These are phyloP conservation scores for Penicillium manginii DNA, from an alignment of 495 filamentous ascomycete species.

Conservation along the genomic window DNA sequence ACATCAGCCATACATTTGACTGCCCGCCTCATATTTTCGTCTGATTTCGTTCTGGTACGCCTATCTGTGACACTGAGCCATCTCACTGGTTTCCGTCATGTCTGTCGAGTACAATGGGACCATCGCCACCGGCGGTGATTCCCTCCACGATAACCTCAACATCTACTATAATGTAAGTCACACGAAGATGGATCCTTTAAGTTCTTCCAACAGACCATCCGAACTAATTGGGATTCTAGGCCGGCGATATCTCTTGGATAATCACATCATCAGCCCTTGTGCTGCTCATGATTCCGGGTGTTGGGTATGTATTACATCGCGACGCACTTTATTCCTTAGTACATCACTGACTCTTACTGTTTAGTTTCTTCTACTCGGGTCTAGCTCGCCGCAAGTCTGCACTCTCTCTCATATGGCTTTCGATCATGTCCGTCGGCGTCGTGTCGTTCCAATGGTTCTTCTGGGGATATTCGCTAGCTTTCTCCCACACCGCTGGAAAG, in stretches of 20 bases:
- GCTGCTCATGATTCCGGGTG: slow-evolving; percentile 96
- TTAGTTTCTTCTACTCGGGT: slow-evolving; percentile 95
- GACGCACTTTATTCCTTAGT: background rate
- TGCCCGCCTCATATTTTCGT: background rate
- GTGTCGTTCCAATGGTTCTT: slow-evolving; percentile 99
- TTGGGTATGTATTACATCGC: slow-evolving; percentile 59
- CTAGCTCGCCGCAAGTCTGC: slow-evolving; percentile 96
- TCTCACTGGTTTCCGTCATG: slow-evolving; percentile 30
- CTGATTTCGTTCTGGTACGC: background rate
- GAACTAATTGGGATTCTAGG: slow-evolving; percentile 44
- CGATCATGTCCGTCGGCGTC: slow-evolving; percentile 92
- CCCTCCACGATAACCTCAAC: slow-evolving; percentile 74
- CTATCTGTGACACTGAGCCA: slow-evolving; percentile 9
- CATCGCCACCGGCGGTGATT: slow-evolving; percentile 70
- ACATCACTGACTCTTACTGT: slow-evolving; percentile 7
- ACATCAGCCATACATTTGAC: background rate
- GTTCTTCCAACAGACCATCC: background rate
- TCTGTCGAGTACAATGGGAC: slow-evolving; percentile 67
- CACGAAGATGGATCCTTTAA: background rate
- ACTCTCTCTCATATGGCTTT: slow-evolving; percentile 92
- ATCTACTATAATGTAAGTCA: slow-evolving; percentile 74
- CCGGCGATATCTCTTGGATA: slow-evolving; percentile 92
- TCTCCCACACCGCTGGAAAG: slow-evolving; percentile 80
- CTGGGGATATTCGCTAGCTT: slow-evolving; percentile 95
- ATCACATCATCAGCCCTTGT: slow-evolving; percentile 86